Evolutionary conservation across 495 filamentous ascomycete genomes (phyloP).

Genomic region (Echria macrotheca): DNA sequence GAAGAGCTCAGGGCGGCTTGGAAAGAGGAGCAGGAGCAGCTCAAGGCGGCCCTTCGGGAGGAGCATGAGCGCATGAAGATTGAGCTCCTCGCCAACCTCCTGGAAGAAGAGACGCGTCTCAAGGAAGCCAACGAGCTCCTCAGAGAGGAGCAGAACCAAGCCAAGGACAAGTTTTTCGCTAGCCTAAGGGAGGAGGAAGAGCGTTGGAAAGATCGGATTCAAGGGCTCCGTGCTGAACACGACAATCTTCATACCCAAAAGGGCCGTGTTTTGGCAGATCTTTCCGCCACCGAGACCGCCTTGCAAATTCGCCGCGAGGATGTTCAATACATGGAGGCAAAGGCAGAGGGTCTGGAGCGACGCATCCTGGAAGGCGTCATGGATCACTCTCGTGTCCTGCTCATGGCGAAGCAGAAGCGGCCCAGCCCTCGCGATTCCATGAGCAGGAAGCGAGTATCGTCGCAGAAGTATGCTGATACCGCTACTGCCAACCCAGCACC

Average conservation of each 20-base stretch:
- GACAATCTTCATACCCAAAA: constrained; percentile 69
- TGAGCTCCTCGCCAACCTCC: constrained; percentile 60
- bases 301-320: constrained; percentile 85
- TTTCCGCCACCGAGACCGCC: constrained; percentile 83
- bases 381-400: constrained; percentile 82
- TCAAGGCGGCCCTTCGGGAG: constrained; percentile 59
- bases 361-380: constrained; percentile 92
- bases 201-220: constrained; percentile 34
- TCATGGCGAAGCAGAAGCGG: constrained; percentile 57
- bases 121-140: constrained; percentile 64
- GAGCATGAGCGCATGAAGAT: constrained; percentile 15
- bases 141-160: constrained; percentile 64
- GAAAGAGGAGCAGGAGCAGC: constrained; percentile 13
- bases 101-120: constrained; percentile 68
- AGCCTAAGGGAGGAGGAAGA: constrained; percentile 40
- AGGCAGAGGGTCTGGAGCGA: constrained; percentile 81
- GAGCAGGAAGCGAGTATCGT: constrained; percentile 64
- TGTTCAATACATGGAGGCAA: constrained; percentile 78
- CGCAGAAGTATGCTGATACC: constrained; percentile 7
- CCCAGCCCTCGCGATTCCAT: constrained; percentile 46
- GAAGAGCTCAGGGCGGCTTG: constrained; percentile 50
- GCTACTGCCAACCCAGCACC: neutral
- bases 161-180: constrained; percentile 58
- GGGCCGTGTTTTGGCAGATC: constrained; percentile 69
- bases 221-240: constrained; percentile 57